A percentile compares a stretch with the other conserved stretches of the same genome.
Evolutionary conservation across 495 filamentous ascomycete genomes (phyloP).

Genomic region (Neurospora terricola): DNA sequence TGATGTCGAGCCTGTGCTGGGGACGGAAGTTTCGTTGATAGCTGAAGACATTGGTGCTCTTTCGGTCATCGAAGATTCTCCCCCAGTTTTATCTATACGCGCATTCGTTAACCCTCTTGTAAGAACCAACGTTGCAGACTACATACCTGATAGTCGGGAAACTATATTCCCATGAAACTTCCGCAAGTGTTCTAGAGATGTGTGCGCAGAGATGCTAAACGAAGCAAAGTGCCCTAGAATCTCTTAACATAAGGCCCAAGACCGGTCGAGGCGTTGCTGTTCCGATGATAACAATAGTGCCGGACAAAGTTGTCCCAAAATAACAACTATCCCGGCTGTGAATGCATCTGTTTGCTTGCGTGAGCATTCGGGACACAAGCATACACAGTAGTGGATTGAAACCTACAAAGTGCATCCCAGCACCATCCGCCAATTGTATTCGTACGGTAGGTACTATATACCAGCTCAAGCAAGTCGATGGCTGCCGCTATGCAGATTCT

Average conservation of each 20-base stretch:
- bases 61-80: not conserved
- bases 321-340: constrained; percentile 32
- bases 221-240: constrained; percentile 10
- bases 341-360: constrained; percentile 24
- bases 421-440: constrained; percentile 35
- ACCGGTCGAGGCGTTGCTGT: constrained; percentile 4
- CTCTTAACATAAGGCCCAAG: constrained; percentile 10
- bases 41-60: not conserved
- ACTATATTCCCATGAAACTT: constrained; percentile 13
- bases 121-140: not conserved
- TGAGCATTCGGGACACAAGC: not conserved
- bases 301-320: constrained; percentile 13
- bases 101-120: not conserved
- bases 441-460: constrained; percentile 30
- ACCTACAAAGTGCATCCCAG: constrained; percentile 39
- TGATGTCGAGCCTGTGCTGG: not conserved
- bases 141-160: constrained; percentile 2
- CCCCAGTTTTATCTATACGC: not conserved
- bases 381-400: not conserved
- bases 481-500: constrained; percentile 30
- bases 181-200: constrained; percentile 7
- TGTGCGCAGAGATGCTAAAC: constrained; percentile 14
- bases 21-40: not conserved
- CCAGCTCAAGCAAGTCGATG: constrained; percentile 29
- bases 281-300: not conserved